phyloP scores from a whole-genome alignment of 345 rosid species.

The Excoecaria agallocha region DNA sequence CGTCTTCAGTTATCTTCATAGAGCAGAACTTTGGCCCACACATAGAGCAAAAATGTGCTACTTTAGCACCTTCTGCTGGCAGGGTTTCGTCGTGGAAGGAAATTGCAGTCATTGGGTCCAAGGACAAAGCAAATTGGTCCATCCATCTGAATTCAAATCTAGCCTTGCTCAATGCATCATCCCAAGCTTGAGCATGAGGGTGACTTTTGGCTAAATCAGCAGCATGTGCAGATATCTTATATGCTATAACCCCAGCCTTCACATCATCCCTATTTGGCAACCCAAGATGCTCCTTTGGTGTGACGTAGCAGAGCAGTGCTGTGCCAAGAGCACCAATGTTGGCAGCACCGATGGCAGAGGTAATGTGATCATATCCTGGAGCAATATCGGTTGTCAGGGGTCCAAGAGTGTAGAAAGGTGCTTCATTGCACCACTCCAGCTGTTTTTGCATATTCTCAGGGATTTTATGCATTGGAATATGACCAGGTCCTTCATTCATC shows the following conservation, averaged over 20 bases:
- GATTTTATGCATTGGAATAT: slow-evolving; percentile 95
- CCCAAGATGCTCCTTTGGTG: slow-evolving; percentile 98
- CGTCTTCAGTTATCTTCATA: slow-evolving; percentile 99
- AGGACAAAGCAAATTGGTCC: slow-evolving; percentile 96
- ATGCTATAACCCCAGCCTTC: slow-evolving; percentile 95
- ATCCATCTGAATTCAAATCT: slow-evolving; percentile 96
- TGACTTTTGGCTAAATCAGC: slow-evolving; percentile 97
- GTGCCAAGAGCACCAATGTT: slow-evolving; percentile 98
- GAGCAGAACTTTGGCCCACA: slow-evolving; percentile 99
- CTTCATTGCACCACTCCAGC: slow-evolving; percentile 98
- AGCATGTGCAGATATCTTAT: slow-evolving; percentile 95
- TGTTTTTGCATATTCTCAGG: slow-evolving; percentile 99
- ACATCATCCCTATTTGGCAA: slow-evolving; percentile 97
- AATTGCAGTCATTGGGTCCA: slow-evolving; percentile 99
- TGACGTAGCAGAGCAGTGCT: slow-evolving; percentile 96
- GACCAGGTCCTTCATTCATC: slow-evolving; percentile 99
- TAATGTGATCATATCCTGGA: slow-evolving; percentile 96
- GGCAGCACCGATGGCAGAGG: slow-evolving; percentile 99
- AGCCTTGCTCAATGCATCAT: slow-evolving; percentile 92
- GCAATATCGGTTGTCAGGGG: slow-evolving; percentile 97
- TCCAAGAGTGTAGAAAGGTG: slow-evolving; percentile 97
- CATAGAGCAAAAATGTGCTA: slow-evolving; percentile 98
- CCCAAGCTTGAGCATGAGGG: slow-evolving; percentile 97
- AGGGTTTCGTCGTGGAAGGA: slow-evolving; percentile 97
- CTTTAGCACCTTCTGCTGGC: slow-evolving; percentile 97